Evolutionary conservation across 805 yeast genomes (phyloP), one percentile per base, ranked within the genome.

Genomic region (Myxozyma neglecta): DNA sequence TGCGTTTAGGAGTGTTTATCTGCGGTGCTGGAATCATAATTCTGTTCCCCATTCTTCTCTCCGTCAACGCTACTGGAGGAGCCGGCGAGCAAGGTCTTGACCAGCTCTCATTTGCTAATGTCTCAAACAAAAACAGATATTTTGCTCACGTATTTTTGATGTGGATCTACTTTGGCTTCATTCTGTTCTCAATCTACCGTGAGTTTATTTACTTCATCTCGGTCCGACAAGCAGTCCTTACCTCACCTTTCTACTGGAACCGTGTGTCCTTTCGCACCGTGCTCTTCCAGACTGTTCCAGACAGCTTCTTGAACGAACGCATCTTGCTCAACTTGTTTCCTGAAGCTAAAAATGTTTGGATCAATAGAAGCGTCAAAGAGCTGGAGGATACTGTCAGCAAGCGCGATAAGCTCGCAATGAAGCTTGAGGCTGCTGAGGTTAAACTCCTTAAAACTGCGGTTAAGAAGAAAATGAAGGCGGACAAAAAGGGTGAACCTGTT

Each of bases 91-190:
- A 71, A 0, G 97, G 97, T 1, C 78, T 93, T 53, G 90, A 93
- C 74, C 82, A 81, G 68, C 79, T 90, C 64, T 83, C 96, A 2
- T 89, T 88, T 67, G 83, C 96, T 40, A 92, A 93, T 72, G 86
- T 91, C 59, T 45, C n/a, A n/a, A 78, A 79, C 44, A 68, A 83
- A 60, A 75, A 80, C 20, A 81, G 96, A 58, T 91, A 88, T 77
- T 93, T 85, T 70, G 97, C 96, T 9, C 97, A 92, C 72, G 94
- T 86, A 0, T 80, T 93, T 60, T 72, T 90, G 48, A 84, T 92
- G 1, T 89, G 96, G 93, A 68, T 86, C 39, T 92, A 82, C 74
- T 91, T 86, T 72, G 88, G 92, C 46, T 71, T 79, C 35, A 80
- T 89, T 50, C 69, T 90, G 59, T 92, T 84, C 72, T 79, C 89